Evolutionary conservation across 768 basidiomycete genomes (phyloP), one percentile per base, ranked within the genome.

Genomic region (Collybia nuda): DNA sequence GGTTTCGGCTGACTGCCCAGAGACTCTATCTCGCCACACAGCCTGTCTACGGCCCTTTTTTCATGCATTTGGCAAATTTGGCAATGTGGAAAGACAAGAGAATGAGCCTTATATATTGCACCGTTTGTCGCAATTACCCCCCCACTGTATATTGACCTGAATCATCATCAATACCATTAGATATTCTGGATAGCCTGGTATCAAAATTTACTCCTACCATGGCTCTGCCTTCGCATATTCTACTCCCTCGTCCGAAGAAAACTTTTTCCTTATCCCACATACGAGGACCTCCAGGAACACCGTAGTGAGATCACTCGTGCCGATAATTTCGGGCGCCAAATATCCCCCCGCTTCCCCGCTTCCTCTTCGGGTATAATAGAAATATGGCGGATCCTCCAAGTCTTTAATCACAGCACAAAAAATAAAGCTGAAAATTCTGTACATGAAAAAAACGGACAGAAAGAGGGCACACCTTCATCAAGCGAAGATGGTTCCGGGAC

Each of bases 121-220:
- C 59, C 26, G 86, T 86, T 57, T 46, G 82, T 73, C 26, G 18
- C 38, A 19, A 26, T 28, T 48, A 14, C 47, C 7, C 47, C 7
- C 14, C 32, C 8, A 39, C 8, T 52, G 26, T 29, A 15, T 42
- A 29, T 32, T 52, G 44, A n/a, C 3, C 22, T n/a, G 11, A 12
- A 37, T 40, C 32, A 47, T 38, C 12, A 14, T 21, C 28, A 39
- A 40, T 21, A 8, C 17, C 19, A 17, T 32, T 53, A 86, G 86
- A 49, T 71, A 1, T 88, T 78, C 55, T 88, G 86, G 86, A 62
- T 74, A 29, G 57, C 86, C 14, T 88, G 86, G 86, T 79, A 78
- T 62, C 58, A 78, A 45, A 73, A 85, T 56, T 58, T 84, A 12
- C 70, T 88, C 3, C 67, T 79, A 11, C 77, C 86, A 11, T 72